Percentiles rank a stretch among this genome's conserved stretches.
Evolutionary conservation across 202 grass and related monocot species (phyloP).

Genomic region (Brachypodium distachyon): DNA sequence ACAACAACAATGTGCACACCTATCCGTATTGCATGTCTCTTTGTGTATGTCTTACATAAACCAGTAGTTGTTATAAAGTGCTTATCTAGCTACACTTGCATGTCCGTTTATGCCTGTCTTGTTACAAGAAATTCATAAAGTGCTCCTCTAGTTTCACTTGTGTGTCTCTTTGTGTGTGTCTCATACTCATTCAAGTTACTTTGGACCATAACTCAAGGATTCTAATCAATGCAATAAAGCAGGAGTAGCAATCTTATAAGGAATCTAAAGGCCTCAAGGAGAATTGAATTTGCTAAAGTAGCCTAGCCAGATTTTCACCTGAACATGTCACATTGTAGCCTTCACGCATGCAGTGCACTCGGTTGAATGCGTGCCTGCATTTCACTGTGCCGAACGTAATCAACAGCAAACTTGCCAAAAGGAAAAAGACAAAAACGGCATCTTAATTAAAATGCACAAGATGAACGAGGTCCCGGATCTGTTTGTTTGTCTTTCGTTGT

Average conservation of each 20-base stretch:
- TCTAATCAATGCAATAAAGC: constrained; percentile 19
- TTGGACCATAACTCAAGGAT: constrained; percentile 18
- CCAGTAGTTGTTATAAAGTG: constrained; percentile 30
- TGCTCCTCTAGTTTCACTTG: not conserved
- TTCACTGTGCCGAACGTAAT: not conserved
- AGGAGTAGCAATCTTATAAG: not conserved
- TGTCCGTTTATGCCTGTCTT: constrained; percentile 36
- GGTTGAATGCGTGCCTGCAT: not conserved
- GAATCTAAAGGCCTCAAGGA: not conserved
- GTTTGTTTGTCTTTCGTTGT: not conserved
- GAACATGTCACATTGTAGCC: not conserved
- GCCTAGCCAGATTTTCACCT: not conserved
- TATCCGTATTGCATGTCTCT: not conserved
- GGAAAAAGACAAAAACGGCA: constrained; percentile 28
- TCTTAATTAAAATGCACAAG: not conserved
- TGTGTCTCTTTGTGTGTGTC: constrained; percentile 32
- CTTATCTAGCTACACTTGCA: constrained; percentile 19
- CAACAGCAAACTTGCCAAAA: constrained; percentile 10
- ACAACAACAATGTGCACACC: not conserved
- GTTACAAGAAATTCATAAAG: constrained; percentile 12
- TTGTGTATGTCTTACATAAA: constrained; percentile 13
- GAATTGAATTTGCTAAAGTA: constrained; percentile 8
- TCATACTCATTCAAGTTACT: constrained; percentile 13
- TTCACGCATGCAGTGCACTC: not conserved
- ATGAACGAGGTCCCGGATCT: not conserved